A percentile compares a stretch with the other conserved stretches of the same genome.
Evolutionary conservation across 1,139 yeast species (phyloP).

Genomic region (Debaryomycetaceae sp.): DNA sequence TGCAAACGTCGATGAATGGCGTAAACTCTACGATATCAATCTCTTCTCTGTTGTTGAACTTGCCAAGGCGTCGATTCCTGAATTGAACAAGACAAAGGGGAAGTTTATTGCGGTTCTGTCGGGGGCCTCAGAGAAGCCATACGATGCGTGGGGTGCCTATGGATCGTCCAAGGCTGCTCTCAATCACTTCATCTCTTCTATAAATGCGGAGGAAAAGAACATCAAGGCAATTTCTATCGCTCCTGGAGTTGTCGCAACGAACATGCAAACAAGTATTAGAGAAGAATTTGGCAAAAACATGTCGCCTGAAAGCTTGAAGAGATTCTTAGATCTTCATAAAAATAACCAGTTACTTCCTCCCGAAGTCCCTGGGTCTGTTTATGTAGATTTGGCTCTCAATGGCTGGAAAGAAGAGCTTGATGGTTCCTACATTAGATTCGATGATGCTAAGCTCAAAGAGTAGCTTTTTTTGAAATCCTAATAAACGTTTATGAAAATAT

Average conservation of each 20-base stretch:
- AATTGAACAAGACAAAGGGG: slow-evolving; percentile 56
- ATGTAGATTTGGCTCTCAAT: slow-evolving; percentile 58
- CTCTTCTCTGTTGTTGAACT: slow-evolving; percentile 72
- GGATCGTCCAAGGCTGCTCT: slow-evolving; percentile 89
- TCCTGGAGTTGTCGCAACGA: slow-evolving; percentile 91
- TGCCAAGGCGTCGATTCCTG: slow-evolving; percentile 56
- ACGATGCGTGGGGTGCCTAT: slow-evolving; percentile 83
- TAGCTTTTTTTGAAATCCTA: no score
- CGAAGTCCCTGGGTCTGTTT: slow-evolving; percentile 65
- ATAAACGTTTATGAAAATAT: no score
- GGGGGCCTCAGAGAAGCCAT: slow-evolving; percentile 69
- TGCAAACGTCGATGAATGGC: slow-evolving; percentile 58
- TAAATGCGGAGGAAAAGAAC: slow-evolving; percentile 64
- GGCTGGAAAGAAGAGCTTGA: slow-evolving; percentile 55
- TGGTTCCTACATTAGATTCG: slow-evolving; percentile 65
- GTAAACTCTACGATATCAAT: slow-evolving; percentile 66
- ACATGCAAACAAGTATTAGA: slow-evolving; percentile 79
- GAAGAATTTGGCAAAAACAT: slow-evolving; percentile 52
- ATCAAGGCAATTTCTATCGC: slow-evolving; percentile 69
- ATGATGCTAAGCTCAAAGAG: slow-evolving; percentile 40
- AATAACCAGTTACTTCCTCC: slow-evolving; percentile 59
- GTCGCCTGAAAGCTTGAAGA: slow-evolving; percentile 52
- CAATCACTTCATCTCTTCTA: slow-evolving; percentile 64
- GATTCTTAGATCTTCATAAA: slow-evolving; percentile 59
- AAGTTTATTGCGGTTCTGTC: slow-evolving; percentile 74